These are phyloP conservation scores for Nicotiana undulata DNA, from an alignment of 257 asterid genomes.

Conservation along the genomic window DNA sequence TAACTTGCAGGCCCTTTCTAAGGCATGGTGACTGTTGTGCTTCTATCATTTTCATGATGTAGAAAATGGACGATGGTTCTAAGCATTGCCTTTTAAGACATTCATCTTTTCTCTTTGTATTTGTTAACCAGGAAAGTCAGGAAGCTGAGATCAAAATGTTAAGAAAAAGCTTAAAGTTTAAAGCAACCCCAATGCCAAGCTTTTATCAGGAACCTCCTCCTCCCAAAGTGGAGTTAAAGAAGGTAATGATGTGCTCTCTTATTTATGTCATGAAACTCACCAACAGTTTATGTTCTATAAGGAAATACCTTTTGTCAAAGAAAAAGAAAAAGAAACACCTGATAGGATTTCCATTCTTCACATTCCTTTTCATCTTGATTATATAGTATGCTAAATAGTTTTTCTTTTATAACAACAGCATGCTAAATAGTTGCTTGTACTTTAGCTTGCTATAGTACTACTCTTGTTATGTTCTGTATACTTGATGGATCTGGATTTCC, in stretches of 20 bases:
- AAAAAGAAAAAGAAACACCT: background rate
- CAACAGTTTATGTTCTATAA: background rate
- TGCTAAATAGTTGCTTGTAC: background rate
- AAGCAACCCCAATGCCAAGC: conserved; percentile 88
- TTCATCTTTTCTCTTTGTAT: conserved; percentile 5
- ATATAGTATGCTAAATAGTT: background rate
- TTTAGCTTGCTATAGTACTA: background rate
- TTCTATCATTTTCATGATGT: background rate
- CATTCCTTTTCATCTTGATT: background rate
- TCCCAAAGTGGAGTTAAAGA: conserved; percentile 64
- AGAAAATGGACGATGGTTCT: background rate
- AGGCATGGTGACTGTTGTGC: conserved; percentile 28
- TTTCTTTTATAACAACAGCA: background rate
- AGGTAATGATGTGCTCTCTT: conserved; percentile 34
- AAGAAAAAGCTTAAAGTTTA: conserved; percentile 59
- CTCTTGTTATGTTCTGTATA: background rate
- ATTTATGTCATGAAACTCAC: background rate
- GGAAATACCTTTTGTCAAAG: background rate
- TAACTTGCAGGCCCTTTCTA: conserved; percentile 49
- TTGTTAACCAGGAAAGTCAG: conserved; percentile 49
- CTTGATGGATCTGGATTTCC: background rate
- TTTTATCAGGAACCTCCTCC: conserved; percentile 83
- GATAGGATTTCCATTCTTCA: background rate
- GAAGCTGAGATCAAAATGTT: conserved; percentile 69
- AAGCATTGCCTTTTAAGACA: background rate